These are phyloP conservation scores for Salix suchowensis DNA, from an alignment of 345 rosid genomes.

Conservation along the genomic window DNA sequence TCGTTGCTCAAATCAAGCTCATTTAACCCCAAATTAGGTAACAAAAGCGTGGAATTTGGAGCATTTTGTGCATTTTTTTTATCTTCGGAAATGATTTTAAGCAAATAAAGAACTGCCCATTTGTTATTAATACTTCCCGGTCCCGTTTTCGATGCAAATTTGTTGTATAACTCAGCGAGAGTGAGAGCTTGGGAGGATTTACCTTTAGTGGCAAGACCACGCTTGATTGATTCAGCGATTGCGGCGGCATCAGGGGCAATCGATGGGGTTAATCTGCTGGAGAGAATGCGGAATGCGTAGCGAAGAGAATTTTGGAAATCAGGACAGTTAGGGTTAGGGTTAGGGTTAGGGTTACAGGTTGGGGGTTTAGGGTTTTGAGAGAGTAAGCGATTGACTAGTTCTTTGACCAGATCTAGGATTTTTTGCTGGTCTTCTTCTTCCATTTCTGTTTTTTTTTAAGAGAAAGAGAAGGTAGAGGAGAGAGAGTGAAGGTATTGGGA, in stretches of 20 bases:
- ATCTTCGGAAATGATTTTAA: conserved; percentile 73
- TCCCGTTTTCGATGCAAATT: conserved; percentile 79
- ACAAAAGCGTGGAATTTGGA: conserved; percentile 36
- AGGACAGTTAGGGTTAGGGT: conserved; percentile 39
- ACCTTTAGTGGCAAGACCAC: conserved; percentile 84
- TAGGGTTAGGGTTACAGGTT: neutral
- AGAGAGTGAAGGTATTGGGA: neutral
- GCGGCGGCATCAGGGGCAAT: conserved; percentile 71
- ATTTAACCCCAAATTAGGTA: conserved; percentile 54
- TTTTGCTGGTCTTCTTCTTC: conserved; percentile 74
- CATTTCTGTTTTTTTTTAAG: neutral
- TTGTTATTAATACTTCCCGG: conserved; percentile 84
- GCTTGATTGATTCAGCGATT: conserved; percentile 87
- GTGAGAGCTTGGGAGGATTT: conserved; percentile 84
- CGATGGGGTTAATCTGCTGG: conserved; percentile 80
- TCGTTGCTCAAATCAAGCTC: conserved; percentile 29
- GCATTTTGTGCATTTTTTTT: conserved; percentile 34
- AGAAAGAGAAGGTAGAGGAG: too few species aligned
- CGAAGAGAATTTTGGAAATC: conserved; percentile 57
- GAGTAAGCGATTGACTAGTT: conserved; percentile 73
- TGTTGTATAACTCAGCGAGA: conserved; percentile 73
- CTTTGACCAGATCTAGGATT: conserved; percentile 72
- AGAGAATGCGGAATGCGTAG: conserved; percentile 80
- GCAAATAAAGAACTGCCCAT: conserved; percentile 88
- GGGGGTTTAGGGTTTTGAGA: conserved; percentile 44